Base-by-base conservation (phyloP, 2,329 filamentous ascomycete genomes). In the Lecanicillium sp. region DNA sequence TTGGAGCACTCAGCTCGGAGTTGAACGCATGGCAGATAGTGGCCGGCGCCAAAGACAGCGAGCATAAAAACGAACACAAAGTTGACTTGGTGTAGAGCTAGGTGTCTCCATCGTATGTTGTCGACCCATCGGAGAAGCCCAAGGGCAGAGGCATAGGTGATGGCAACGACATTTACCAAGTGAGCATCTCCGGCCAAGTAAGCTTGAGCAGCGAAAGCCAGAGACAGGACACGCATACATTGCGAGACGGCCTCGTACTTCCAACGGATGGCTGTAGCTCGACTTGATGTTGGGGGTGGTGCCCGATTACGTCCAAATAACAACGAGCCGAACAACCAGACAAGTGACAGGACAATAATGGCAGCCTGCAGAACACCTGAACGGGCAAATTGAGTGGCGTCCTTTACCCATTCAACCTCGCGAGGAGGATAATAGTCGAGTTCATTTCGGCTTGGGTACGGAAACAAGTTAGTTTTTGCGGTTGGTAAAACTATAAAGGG, bases 31-130 rank as follows among this genome's bases (percentile, higher is more conserved):
- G 68, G 66, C 7, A 72, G 54, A 27, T 64, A 56, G 35, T 64
- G 58, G 25, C 56, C 62, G 16, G 54, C 44, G 13, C 51, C 39
- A 7, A 67, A 48, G 17, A 69, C 44, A 22, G 62, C 35, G 17
- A 70, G 47, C 38, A 59, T 50, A 30, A 53, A 48, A n/a, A 53
- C 49, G 33, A 67, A 54, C 29, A 66, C 57, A 42, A 67, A 59
- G 51, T 73, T 73, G 52, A 68, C 56, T 48, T 73, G 69, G 41
- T 70, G 65, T 32, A 73, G 54, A 12, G 63, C 59, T 35, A 62
- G 52, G 48, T 63, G 67, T 15, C 67, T 63, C 67, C 67, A 72
- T 45, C 57, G 53, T 38, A 62, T 43, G 41, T 66, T 54, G 42
- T 60, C 55, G 37, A 35, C 51, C 30, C 70, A 59, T 11, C 69